Conservation (phyloP, 1,284 basidiomycete genomes). For the Pascua guehoae region DNA sequence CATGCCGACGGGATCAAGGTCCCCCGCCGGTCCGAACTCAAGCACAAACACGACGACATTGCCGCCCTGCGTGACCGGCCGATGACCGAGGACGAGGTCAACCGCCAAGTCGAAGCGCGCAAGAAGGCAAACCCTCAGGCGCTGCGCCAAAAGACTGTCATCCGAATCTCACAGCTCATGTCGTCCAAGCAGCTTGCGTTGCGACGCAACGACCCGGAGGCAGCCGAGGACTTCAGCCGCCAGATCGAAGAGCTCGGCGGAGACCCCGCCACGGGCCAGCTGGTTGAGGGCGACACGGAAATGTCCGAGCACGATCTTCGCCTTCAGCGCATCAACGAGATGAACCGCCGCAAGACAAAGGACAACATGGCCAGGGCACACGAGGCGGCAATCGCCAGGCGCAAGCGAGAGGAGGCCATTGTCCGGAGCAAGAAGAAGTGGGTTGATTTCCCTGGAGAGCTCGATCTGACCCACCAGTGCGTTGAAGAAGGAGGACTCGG, state of each 20-base stretch:
- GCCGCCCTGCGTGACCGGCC: constrained; percentile 58
- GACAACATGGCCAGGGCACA: constrained; percentile 76
- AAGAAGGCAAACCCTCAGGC: constrained; percentile 30
- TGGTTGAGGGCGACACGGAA: constrained; percentile 31
- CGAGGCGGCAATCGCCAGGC: constrained; percentile 62
- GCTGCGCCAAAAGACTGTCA: constrained; percentile 59
- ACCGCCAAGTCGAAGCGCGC: constrained; percentile 59
- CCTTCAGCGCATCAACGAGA: constrained; percentile 77
- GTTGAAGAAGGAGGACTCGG: constrained; percentile 2
- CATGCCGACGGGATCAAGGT: constrained; percentile 60
- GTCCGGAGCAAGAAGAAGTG: constrained; percentile 19
- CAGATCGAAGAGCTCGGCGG: constrained; percentile 60
- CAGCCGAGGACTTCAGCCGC: constrained; percentile 60
- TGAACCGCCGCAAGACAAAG: constrained; percentile 75
- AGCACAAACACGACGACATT: constrained; percentile 64
- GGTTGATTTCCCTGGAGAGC: background rate
- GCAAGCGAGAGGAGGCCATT: constrained; percentile 53
- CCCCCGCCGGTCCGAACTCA: constrained; percentile 62
- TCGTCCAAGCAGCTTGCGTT: constrained; percentile 63
- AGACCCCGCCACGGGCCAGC: constrained; percentile 37
- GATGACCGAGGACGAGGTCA: constrained; percentile 71
- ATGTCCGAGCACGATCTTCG: constrained; percentile 55
- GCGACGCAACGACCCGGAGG: constrained; percentile 63
- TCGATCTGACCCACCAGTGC: constrained; percentile 1
- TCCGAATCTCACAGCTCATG: constrained; percentile 52